phyloP scores from a whole-genome alignment of 371 early-diverging fungal genomes.

The Astathelohania contejeani region DNA sequence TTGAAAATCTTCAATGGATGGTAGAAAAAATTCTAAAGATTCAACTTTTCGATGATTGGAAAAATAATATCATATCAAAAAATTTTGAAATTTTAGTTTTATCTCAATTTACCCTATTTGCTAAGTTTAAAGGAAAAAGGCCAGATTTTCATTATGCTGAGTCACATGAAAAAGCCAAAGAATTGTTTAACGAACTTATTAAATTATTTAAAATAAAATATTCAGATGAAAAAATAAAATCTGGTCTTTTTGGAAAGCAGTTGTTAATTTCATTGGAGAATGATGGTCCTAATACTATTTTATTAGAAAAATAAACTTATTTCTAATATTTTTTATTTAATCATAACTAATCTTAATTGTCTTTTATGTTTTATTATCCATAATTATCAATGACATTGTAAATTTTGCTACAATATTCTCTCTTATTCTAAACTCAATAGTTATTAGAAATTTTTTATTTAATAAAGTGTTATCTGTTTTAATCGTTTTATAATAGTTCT shows the following conservation, averaged over 20 bases:
- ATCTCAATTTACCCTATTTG: constrained; percentile 39
- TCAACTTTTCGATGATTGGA: constrained; percentile 2
- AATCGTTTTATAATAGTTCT: too few relatives aligned
- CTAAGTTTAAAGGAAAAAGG: constrained; percentile 19
- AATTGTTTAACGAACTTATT: constrained; percentile 2
- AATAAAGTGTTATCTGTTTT: too few relatives aligned
- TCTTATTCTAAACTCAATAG: too few relatives aligned
- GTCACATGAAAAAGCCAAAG: constrained; percentile 3
- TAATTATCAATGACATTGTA: too few relatives aligned
- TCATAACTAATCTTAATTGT: too few relatives aligned
- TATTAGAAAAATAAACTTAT: constrained; percentile 1
- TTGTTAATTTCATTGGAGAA: background rate
- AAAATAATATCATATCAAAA: background rate
- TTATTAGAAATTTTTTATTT: too few relatives aligned
- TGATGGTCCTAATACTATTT: constrained; percentile 4
- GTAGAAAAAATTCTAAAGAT: constrained; percentile 1
- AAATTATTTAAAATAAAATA: constrained; percentile 3
- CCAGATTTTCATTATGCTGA: constrained; percentile 31
- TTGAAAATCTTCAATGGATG: background rate
- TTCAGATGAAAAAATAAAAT: constrained; percentile 1
- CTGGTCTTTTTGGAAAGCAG: constrained; percentile 9
- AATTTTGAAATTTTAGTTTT: constrained; percentile 8
- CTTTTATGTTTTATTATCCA: too few relatives aligned
- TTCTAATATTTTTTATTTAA: too few relatives aligned
- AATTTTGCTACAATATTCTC: too few relatives aligned